Percentiles rank a stretch among this genome's conserved stretches.
Evolutionary conservation across 1,139 yeast species (phyloP).

Genomic region (Lodderomyces elongisporus): DNA sequence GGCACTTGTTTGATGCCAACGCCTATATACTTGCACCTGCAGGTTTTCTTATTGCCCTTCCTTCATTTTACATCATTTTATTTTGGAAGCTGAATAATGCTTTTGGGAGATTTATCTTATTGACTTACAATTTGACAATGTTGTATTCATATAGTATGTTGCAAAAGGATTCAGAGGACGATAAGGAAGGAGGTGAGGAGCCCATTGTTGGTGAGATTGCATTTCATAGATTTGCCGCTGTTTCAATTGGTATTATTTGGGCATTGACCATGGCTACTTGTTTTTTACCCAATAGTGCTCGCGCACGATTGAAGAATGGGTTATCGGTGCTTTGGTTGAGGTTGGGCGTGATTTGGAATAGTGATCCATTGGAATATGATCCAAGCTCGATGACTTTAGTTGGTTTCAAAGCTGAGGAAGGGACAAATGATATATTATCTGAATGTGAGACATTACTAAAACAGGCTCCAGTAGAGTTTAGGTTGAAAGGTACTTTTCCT

Average conservation of each 20-base stretch:
- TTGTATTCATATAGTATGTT: slow-evolving; percentile 70
- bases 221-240: slow-evolving; percentile 69
- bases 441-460: slow-evolving; percentile 58
- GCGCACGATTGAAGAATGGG: slow-evolving; percentile 61
- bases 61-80: slow-evolving; percentile 65
- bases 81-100: slow-evolving; percentile 62
- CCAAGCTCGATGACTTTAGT: slow-evolving; percentile 24
- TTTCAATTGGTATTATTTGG: slow-evolving; percentile 71
- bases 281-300: slow-evolving; percentile 71
- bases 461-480: slow-evolving; percentile 72
- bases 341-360: slow-evolving; percentile 78
- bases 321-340: slow-evolving; percentile 69
- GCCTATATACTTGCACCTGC: slow-evolving; percentile 47
- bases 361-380: slow-evolving; percentile 39
- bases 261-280: slow-evolving; percentile 62
- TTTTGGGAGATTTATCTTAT: slow-evolving; percentile 65
- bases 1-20: slow-evolving; percentile 58
- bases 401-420: slow-evolving; percentile 52
- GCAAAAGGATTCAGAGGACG: slow-evolving; percentile 56
- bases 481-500: slow-evolving; percentile 74
- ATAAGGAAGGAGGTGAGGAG: slow-evolving; percentile 63
- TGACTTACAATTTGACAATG: slow-evolving; percentile 76
- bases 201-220: slow-evolving; percentile 77
- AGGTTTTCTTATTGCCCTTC: slow-evolving; percentile 58
- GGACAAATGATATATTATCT: slow-evolving; percentile 51